These are phyloP conservation scores for Colletotrichum sp. DNA, from an alignment of 2,329 filamentous ascomycete genomes.

Conservation along the genomic window DNA sequence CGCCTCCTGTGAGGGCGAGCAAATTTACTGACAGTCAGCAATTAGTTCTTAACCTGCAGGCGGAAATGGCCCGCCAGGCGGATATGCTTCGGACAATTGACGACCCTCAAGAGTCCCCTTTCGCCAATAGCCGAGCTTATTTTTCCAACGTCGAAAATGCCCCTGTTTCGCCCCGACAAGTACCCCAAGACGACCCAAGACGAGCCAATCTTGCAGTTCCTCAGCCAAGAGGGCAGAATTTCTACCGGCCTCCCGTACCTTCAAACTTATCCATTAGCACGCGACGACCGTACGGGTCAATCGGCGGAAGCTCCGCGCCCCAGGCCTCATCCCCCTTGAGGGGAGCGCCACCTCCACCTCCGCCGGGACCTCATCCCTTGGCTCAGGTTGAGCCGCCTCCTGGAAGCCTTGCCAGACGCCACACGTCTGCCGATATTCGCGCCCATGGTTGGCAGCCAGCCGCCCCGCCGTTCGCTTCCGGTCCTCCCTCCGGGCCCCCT, in stretches of 20 bases:
- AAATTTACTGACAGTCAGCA: background rate
- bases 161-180: slow-evolving; percentile 86
- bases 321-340: slow-evolving; percentile 79
- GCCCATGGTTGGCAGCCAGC: slow-evolving; percentile 78
- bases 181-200: slow-evolving; percentile 84
- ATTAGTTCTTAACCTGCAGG: slow-evolving; percentile 60
- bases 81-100: slow-evolving; percentile 63
- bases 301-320: slow-evolving; percentile 69
- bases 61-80: slow-evolving; percentile 65
- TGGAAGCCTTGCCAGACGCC: slow-evolving; percentile 77
- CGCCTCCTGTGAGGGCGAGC: background rate
- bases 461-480: slow-evolving; percentile 54
- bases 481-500: slow-evolving; percentile 52
- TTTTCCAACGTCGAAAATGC: slow-evolving; percentile 73
- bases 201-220: slow-evolving; percentile 71
- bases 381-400: slow-evolving; percentile 67
- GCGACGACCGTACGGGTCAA: slow-evolving; percentile 84
- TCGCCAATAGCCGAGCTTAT: slow-evolving; percentile 69
- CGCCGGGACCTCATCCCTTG: slow-evolving; percentile 68
- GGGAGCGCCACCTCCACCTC: slow-evolving; percentile 68
- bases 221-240: slow-evolving; percentile 60
- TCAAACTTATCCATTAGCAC: slow-evolving; percentile 82
- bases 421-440: slow-evolving; percentile 95
- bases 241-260: slow-evolving; percentile 79
- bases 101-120: slow-evolving; percentile 70